Evolutionary conservation across 306 rosid genomes (phyloP), one percentile per base, ranked within the genome.

Genomic region (Corylus heterophylla): DNA sequence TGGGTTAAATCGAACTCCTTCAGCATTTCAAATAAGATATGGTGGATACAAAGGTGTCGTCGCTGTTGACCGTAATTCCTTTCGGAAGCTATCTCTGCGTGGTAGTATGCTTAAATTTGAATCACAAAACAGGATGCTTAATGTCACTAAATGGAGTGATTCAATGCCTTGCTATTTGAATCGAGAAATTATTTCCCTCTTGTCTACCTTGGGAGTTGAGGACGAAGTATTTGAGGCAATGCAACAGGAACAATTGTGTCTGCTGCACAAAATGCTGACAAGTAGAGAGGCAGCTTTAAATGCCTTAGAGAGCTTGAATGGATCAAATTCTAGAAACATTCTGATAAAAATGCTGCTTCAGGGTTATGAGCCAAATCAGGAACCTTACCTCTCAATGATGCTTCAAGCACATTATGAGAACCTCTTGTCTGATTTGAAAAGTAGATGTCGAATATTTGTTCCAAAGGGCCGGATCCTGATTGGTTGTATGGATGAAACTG

Each of bases 1-100:
- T 76, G 92, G 91, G 69, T 79, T 94, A 83, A 83, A 85, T 56
- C 77, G 81, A 12, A 84, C 80, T 68, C 97, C 98, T 78, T 94
- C 98, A 5, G 97, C 98, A 64, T 94, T 92, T 83, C 98, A 94
- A 83, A 92, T 94, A 84, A 92, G 97, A 72, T 94, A 81, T 76
- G 98, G 98, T 75, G 98, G 98, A 85, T 94, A 87, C 84, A 94
- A 94, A 86, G 97, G 98, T 73, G 97, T 94, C 70, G 90, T 92
- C 35, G 90, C 92, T 56, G 94, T 94, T 75, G 97, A 94, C 76
- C 92, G 89, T 52, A 83, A 63, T 61, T 92, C 97, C 78, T 89
- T 61, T 76, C 82, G 89, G 83, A 94, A 94, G 90, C 76, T 94
- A 78, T 92, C 98, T 55, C 69, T 94, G 83, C 97, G 97, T 44